Conservation (phyloP, 2,329 filamentous ascomycete genomes). For the Tolypocladium tropicale region DNA sequence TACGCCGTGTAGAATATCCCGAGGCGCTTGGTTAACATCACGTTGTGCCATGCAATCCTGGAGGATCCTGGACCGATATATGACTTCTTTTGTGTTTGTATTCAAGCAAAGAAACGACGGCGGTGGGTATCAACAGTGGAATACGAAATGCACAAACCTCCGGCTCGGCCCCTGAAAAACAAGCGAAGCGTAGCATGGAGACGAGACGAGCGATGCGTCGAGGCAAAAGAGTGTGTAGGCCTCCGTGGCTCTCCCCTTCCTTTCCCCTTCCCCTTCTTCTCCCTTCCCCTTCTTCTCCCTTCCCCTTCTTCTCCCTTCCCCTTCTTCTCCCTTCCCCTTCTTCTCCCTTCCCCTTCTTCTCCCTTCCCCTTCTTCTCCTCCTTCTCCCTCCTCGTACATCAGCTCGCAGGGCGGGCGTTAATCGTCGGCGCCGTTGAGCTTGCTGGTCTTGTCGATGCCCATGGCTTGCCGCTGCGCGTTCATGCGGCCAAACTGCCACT, state of each 20-base stretch:
- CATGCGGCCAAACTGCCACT: constrained; percentile 56
- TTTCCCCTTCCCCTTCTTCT: too few species aligned
- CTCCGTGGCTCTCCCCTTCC: not conserved
- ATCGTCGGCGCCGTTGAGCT: constrained; percentile 5
- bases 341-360: too few species aligned
- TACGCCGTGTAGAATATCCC: not conserved
- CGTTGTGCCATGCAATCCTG: not conserved
- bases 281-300: too few species aligned
- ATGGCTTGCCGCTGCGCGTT: constrained; percentile 24
- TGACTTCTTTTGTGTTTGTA: too few species aligned
- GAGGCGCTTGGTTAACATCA: not conserved
- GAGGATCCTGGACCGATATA: too few species aligned
- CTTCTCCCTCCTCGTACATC: too few species aligned
- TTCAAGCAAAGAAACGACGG: not conserved
- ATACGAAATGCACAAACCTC: not conserved
- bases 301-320: too few species aligned
- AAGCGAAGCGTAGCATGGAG: not conserved
- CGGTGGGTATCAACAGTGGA: not conserved
- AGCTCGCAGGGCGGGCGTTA: too few species aligned
- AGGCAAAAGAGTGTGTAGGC: not conserved
- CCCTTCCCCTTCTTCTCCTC: too few species aligned
- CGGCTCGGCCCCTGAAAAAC: not conserved
- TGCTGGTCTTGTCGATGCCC: constrained; percentile 4
- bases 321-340: too few species aligned
- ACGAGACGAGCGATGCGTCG: too few species aligned